phyloP scores from a whole-genome alignment of 345 rosid genomes.

The Firmiana major region DNA sequence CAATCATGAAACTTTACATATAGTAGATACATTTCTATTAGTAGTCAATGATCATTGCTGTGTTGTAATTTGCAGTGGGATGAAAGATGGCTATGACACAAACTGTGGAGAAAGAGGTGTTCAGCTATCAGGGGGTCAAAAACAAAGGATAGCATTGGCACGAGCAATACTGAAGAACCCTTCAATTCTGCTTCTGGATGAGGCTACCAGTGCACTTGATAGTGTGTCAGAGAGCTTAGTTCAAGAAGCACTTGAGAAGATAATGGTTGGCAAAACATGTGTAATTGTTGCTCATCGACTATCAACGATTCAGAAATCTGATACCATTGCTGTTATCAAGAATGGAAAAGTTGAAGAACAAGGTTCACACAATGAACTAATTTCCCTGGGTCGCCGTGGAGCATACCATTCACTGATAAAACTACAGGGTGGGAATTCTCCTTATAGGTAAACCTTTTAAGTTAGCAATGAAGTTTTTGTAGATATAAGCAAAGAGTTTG shows the following conservation, averaged over 20 bases:
- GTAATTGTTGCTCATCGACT: constrained; percentile 54
- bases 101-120: constrained; percentile 62
- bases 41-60: not conserved
- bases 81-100: constrained; percentile 65
- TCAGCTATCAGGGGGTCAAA: constrained; percentile 74
- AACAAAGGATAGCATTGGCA: constrained; percentile 68
- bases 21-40: too few relatives aligned
- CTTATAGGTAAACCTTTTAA: not conserved
- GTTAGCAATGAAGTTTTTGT: not conserved
- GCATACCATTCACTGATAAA: constrained; percentile 2
- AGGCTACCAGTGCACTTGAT: constrained; percentile 75
- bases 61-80: constrained; percentile 40
- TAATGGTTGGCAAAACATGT: constrained; percentile 56
- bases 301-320: constrained; percentile 54
- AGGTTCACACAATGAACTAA: constrained; percentile 19
- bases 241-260: constrained; percentile 64
- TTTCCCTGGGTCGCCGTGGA: not conserved
- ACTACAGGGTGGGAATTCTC: not conserved
- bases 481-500: not conserved
- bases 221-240: constrained; percentile 53
- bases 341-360: constrained; percentile 49
- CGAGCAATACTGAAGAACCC: constrained; percentile 69
- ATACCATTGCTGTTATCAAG: constrained; percentile 49
- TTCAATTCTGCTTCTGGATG: constrained; percentile 58
- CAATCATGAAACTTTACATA: not conserved